phyloP scores from a whole-genome alignment of 2,329 filamentous ascomycete genomes.

The Sphaceloma murrayae region DNA sequence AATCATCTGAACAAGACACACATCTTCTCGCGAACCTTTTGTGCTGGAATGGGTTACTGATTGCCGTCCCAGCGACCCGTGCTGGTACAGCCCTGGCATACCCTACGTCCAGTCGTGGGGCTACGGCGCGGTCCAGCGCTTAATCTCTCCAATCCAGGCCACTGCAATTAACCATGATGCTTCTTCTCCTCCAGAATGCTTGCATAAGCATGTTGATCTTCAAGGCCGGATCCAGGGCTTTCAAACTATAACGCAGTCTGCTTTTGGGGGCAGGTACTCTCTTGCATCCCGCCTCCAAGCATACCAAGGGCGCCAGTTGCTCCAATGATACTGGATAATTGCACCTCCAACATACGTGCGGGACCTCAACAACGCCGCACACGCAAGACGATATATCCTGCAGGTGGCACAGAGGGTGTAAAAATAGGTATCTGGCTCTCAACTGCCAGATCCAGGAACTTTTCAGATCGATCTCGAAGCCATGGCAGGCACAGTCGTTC shows the following conservation, averaged over 20 bases:
- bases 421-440: slow-evolving; percentile 2
- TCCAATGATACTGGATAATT: neutral
- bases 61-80: too few relatives aligned
- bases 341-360: neutral
- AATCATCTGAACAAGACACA: too few relatives aligned
- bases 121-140: slow-evolving; percentile 9
- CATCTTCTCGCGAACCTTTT: too few relatives aligned
- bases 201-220: neutral
- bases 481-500: slow-evolving; percentile 12
- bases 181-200: neutral
- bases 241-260: neutral
- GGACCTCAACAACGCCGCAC: neutral
- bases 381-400: neutral
- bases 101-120: neutral
- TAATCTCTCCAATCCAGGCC: slow-evolving; percentile 3
- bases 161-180: slow-evolving; percentile 1
- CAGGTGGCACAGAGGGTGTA: neutral
- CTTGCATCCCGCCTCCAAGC: slow-evolving; percentile 1
- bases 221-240: neutral
- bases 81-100: neutral
- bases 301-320: slow-evolving; percentile 10
- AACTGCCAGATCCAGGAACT: neutral
- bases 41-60: too few relatives aligned
- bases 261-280: neutral
- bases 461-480: slow-evolving; percentile 7